Conservation (phyloP, 805 yeast genomes). For the Hanseniaspora singularis region DNA sequence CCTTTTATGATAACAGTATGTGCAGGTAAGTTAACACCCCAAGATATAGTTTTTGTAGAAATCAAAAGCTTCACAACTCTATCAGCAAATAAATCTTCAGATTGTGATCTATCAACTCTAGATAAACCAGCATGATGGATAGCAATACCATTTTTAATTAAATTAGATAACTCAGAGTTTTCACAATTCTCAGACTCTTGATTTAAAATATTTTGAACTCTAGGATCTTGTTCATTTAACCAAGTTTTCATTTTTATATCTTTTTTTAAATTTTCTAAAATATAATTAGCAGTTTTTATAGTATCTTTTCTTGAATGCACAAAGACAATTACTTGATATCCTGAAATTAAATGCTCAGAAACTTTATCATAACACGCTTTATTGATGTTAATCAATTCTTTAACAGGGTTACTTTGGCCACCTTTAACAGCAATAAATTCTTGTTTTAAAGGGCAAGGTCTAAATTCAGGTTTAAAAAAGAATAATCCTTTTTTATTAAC, state of each 20-base stretch:
- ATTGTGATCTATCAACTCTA: constrained; percentile 56
- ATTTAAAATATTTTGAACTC: constrained; percentile 49
- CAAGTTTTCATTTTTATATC: constrained; percentile 38
- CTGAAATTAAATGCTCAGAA: constrained; percentile 38
- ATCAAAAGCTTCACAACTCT: constrained; percentile 75
- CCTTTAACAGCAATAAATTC: constrained; percentile 75
- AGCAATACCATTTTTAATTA: constrained; percentile 66
- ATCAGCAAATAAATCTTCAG: constrained; percentile 80
- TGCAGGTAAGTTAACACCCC: constrained; percentile 96
- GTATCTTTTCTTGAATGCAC: constrained; percentile 95
- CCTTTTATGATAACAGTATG: constrained; percentile 90
- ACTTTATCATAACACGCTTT: constrained; percentile 81
- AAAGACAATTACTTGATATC: constrained; percentile 72
- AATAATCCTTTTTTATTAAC: constrained; percentile 58
- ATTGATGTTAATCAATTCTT: constrained; percentile 70
- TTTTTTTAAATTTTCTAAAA: constrained; percentile 50
- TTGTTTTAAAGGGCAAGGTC: constrained; percentile 90
- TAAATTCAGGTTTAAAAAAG: constrained; percentile 66
- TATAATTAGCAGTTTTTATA: constrained; percentile 63
- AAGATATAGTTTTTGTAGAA: constrained; percentile 86
- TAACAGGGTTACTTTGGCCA: constrained; percentile 37
- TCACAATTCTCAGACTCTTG: constrained; percentile 49
- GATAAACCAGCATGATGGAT: constrained; percentile 86
- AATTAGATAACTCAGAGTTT: constrained; percentile 43
- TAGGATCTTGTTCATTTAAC: constrained; percentile 39